These are phyloP conservation scores for Amylostereum chailletii DNA, from an alignment of 1,284 basidiomycete genomes.

Conservation along the genomic window DNA sequence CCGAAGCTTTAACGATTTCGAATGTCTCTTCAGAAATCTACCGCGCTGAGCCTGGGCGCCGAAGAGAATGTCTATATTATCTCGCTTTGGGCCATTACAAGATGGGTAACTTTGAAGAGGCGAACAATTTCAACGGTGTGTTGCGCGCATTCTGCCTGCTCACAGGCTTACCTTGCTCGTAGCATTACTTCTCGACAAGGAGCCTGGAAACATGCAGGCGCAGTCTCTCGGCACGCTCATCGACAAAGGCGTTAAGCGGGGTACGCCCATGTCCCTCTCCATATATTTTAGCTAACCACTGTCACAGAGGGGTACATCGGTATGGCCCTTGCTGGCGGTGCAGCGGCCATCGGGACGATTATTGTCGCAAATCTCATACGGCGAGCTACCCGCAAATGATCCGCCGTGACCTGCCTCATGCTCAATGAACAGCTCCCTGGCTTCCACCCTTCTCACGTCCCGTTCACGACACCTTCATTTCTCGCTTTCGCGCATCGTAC, in stretches of 20 bases:
- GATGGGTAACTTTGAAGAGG: slow-evolving; percentile 92
- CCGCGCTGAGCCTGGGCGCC: slow-evolving; percentile 76
- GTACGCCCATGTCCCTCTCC: slow-evolving; percentile 32
- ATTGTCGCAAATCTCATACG: slow-evolving; percentile 79
- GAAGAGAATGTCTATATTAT: slow-evolving; percentile 96
- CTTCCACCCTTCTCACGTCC: too few species aligned
- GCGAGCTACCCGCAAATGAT: slow-evolving; percentile 71
- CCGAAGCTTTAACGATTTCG: slow-evolving; percentile 1
- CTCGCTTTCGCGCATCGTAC: too few species aligned
- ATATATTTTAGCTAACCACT: slow-evolving; percentile 1
- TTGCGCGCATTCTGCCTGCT: slow-evolving; percentile 2
- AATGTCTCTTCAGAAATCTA: slow-evolving; percentile 71
- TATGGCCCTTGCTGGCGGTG: slow-evolving; percentile 90
- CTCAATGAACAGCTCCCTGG: too few species aligned
- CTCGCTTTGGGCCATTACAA: slow-evolving; percentile 96
- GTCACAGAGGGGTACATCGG: slow-evolving; percentile 82
- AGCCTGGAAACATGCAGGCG: slow-evolving; percentile 92
- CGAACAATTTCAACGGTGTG: slow-evolving; percentile 88
- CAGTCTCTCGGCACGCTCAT: slow-evolving; percentile 81
- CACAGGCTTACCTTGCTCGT: slow-evolving; percentile 4
- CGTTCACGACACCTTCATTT: too few species aligned
- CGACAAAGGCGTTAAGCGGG: slow-evolving; percentile 80
- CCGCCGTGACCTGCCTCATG: slow-evolving; percentile 2
- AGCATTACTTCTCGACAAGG: slow-evolving; percentile 88
- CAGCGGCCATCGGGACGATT: slow-evolving; percentile 79